Evolutionary conservation across 75 land plant genomes (phyloP).

Genomic region (Adiantum capillusveneris): DNA sequence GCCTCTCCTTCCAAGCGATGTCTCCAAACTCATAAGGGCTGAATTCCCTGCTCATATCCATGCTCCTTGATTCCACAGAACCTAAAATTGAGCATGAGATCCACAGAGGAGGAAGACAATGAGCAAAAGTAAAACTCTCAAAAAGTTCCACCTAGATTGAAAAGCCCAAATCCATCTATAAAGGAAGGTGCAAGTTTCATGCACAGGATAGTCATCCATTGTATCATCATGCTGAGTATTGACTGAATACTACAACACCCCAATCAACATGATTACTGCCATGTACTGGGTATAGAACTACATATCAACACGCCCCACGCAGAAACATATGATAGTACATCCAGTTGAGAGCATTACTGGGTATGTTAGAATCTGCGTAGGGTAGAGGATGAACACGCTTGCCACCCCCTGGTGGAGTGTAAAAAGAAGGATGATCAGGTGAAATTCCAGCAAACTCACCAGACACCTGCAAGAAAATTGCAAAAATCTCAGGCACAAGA

Average conservation of each 20-base stretch:
- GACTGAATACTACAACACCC: too few species aligned
- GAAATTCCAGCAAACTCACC: slow-evolving; percentile 56
- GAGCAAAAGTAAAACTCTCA: not conserved
- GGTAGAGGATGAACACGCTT: slow-evolving; percentile 42
- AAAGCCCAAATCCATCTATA: too few species aligned
- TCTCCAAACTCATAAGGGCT: slow-evolving; percentile 73
- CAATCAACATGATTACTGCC: too few species aligned
- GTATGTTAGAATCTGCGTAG: slow-evolving; percentile 61
- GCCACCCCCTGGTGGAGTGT: slow-evolving; percentile 36
- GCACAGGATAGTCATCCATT: too few species aligned
- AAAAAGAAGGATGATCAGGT: slow-evolving; percentile 51
- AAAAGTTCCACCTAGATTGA: too few species aligned
- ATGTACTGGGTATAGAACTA: too few species aligned
- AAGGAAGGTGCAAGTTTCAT: too few species aligned
- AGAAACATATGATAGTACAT: too few species aligned
- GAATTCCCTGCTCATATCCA: slow-evolving; percentile 38
- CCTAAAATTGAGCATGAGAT: not conserved
- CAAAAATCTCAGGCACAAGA: not conserved
- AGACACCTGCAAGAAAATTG: slow-evolving; percentile 34
- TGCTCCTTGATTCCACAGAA: slow-evolving; percentile 4
- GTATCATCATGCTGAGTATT: too few species aligned
- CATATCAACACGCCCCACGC: too few species aligned
- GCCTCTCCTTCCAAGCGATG: slow-evolving; percentile 93
- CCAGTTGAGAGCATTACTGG: slow-evolving; percentile 37
- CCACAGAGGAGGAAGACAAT: not conserved